Evolutionary conservation across 768 basidiomycete genomes (phyloP), one percentile per base, ranked within the genome.

Genomic region (Phaeolepiota aurea): DNA sequence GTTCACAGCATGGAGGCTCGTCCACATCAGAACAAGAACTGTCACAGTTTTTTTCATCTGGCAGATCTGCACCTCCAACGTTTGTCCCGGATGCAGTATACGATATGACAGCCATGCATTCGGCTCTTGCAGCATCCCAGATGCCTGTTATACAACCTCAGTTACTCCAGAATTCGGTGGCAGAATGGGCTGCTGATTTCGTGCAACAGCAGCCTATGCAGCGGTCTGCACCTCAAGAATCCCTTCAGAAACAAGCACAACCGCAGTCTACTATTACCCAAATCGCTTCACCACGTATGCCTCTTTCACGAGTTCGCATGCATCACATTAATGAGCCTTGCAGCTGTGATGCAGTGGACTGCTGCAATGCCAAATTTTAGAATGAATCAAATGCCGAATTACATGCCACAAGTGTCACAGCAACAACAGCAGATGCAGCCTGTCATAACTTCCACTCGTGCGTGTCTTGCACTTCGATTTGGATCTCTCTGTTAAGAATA

Each of bases 141-240:
- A 37, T 44, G 18, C 42, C 47, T 4, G 40, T 20, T 20, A 43
- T 52, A 5, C 51, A 56, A 39, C 47, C 51, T 5, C 56, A 54
- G 21, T 16, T 55, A 40, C 58, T 54, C 46, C 51, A 51, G 34
- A 46, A 44, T 15, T 43, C 56, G 9, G 32, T 55, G 18, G 62
- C 67, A 12, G 58, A 68, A n/a, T 86, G 83, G 82, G 77, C 81
- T 1, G 50, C 70, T 15, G 81, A 83, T 53, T 85, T 85, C 45
- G 37, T 76, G 44, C 59, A 61, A 32, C 68, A 65, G 25, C 62
- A 62, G 44, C 55, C 54, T 20, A 34, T 49, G 38, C 57, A 44
- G 13, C 43, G 34, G 37, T 37, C 48, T 45, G 46, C 52, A 36
- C 41, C 43, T 10, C 51, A 41, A 42, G 37, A n/a, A 40, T 41